phyloP scores from a whole-genome alignment of 768 basidiomycete species.

The Collybia sordida region DNA sequence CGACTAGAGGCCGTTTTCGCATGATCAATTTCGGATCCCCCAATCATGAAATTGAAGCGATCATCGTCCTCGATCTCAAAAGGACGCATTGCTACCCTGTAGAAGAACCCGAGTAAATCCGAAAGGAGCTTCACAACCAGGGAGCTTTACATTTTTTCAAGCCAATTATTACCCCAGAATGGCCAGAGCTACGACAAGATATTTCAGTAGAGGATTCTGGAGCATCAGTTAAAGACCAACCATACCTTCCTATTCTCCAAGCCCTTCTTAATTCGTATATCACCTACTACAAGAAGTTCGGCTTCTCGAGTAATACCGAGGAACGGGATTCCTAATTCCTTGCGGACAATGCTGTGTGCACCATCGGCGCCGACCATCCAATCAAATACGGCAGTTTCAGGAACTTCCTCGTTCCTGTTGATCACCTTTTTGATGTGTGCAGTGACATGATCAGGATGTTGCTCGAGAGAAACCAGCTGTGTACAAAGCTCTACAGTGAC shows the following conservation, averaged over 20 bases:
- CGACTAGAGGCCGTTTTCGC: not conserved
- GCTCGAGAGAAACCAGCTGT: constrained; percentile 42
- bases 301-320: constrained; percentile 36
- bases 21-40: not conserved
- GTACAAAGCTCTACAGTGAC: constrained; percentile 42
- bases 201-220: constrained; percentile 1
- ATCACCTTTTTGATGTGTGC: constrained; percentile 31
- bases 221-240: constrained; percentile 24
- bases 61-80: not conserved
- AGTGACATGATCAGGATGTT: constrained; percentile 31
- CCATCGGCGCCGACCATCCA: constrained; percentile 48
- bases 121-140: no score
- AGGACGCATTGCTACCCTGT: not conserved
- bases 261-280: constrained; percentile 41
- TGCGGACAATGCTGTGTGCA: constrained; percentile 41
- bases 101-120: not conserved
- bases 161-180: no score
- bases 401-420: constrained; percentile 10
- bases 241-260: constrained; percentile 20
- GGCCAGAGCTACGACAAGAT: not conserved
- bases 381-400: constrained; percentile 28
- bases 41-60: not conserved
- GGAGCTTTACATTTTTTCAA: no score
- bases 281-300: constrained; percentile 37
- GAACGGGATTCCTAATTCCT: constrained; percentile 37